Base-by-base conservation (phyloP, 2,329 filamentous ascomycete genomes). In the Nemania bipapillata region DNA sequence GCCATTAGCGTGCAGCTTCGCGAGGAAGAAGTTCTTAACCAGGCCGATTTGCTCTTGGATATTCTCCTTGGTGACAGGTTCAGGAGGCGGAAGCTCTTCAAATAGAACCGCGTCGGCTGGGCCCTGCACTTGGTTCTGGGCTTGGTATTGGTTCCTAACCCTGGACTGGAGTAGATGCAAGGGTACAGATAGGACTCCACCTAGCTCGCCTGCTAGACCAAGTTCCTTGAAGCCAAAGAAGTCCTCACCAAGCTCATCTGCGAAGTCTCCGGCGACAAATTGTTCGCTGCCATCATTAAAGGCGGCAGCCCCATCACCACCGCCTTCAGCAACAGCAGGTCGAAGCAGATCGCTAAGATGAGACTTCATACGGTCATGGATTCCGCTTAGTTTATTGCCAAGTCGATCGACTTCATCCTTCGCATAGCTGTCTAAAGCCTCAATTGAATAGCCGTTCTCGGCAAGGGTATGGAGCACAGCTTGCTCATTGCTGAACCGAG, bases 181-280 rank as follows among this genome's bases (percentile, higher is more conserved):
- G 26, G 96, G 96, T 40, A 99, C 96, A 61, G 92, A 94, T 69
- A 98, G 88, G 73, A 92, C 92, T 35, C 95, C 91, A 20, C 94
- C 94, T 78, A 98, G 91, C 78, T 99, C 96, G 74, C 90, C 91
- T 76, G 97, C 94, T 66, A 99, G 86, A 50, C 96, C 96, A 53
- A 99, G 88, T 68, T 97, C 94, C 78, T 94, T 94, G 87, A 99
- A 98, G 30, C 96, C 96, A 77, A 99, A 99, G 87, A 97, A 99
- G 82, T 99, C 96, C 83, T 99, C 96, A 69, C 94, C 95, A 12
- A 99, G 91, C 74, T 99, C 96, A 79, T 97, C 96, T 0, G 96
- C 96, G 79, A 99, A 99, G 80, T 99, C 96, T 70, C 96, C 96
- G 53, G 92, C 93, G 55, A 97, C 90, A 74, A 98, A 99, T 78